phyloP scores from a whole-genome alignment of 1,284 basidiomycete genomes.

The Mycena sp. region DNA sequence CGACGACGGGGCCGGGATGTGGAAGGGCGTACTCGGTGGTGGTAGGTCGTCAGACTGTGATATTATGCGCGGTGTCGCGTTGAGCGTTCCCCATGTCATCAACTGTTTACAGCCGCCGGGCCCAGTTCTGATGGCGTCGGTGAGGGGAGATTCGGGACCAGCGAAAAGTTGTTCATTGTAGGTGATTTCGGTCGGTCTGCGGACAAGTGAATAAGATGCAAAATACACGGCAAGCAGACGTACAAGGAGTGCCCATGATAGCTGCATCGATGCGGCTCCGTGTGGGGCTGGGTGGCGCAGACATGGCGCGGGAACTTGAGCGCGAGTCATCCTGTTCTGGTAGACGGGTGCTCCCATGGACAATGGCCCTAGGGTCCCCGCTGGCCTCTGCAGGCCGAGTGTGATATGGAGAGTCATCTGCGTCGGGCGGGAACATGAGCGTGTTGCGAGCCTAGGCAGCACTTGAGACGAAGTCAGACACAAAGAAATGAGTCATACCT shows the following conservation, averaged over 20 bases:
- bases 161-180: conserved; percentile 65
- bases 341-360: conserved; percentile 83
- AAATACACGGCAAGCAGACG: conserved; percentile 34
- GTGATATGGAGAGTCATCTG: conserved; percentile 84
- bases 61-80: conserved; percentile 86
- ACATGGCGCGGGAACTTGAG: conserved; percentile 51
- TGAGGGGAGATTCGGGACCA: conserved; percentile 87
- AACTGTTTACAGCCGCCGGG: conserved; percentile 83
- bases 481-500: conserved; percentile 61
- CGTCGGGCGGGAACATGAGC: conserved; percentile 93
- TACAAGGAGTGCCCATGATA: conserved; percentile 84
- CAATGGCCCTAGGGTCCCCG: conserved; percentile 72
- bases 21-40: conserved; percentile 71
- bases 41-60: conserved; percentile 67
- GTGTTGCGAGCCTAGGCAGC: conserved; percentile 82
- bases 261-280: conserved; percentile 89
- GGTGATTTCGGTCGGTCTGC: conserved; percentile 70
- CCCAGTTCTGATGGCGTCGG: conserved; percentile 85
- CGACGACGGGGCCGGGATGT: conserved; percentile 71
- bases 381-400: conserved; percentile 47
- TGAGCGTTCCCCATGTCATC: conserved; percentile 93
- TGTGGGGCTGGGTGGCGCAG: conserved; percentile 85
- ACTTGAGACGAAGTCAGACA: no score
- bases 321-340: conserved; percentile 67
- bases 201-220: conserved; percentile 21